Evolutionary conservation across 331 rosid genomes (phyloP).

Genomic region (Acacia pycnantha): DNA sequence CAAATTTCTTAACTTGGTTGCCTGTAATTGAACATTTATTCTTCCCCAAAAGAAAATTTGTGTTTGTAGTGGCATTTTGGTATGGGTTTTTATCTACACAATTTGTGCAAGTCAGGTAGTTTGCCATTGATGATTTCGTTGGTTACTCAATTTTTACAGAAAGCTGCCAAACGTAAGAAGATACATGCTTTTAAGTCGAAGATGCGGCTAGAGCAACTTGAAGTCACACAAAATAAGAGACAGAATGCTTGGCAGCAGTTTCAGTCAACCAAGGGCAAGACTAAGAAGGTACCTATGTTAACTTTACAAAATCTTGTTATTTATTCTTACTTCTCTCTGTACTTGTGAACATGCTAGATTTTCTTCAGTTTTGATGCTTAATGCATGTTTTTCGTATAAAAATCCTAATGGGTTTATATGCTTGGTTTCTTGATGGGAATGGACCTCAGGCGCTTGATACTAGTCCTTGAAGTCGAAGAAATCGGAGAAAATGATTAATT

Average conservation of each 20-base stretch:
- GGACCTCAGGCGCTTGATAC: background rate
- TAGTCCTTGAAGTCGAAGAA: background rate
- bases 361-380: background rate
- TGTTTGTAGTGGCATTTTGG: conserved; percentile 1
- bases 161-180: conserved; percentile 84
- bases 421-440: background rate
- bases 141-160: conserved; percentile 48
- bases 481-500: background rate
- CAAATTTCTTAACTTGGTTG: background rate
- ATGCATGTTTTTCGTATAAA: background rate
- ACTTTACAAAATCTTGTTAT: background rate
- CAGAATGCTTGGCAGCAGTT: conserved; percentile 99
- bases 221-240: conserved; percentile 93
- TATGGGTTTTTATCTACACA: background rate
- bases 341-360: background rate
- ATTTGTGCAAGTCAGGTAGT: conserved; percentile 15
- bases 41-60: background rate
- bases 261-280: conserved; percentile 88
- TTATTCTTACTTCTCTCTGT: background rate
- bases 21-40: background rate
- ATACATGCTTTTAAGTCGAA: conserved; percentile 96
- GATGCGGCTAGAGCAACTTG: conserved; percentile 95
- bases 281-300: conserved; percentile 71
- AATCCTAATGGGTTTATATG: background rate
- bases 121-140: conserved; percentile 21